Evolutionary conservation across 2,329 filamentous ascomycete species (phyloP).

Genomic region (Fusarium praegraminearum): DNA sequence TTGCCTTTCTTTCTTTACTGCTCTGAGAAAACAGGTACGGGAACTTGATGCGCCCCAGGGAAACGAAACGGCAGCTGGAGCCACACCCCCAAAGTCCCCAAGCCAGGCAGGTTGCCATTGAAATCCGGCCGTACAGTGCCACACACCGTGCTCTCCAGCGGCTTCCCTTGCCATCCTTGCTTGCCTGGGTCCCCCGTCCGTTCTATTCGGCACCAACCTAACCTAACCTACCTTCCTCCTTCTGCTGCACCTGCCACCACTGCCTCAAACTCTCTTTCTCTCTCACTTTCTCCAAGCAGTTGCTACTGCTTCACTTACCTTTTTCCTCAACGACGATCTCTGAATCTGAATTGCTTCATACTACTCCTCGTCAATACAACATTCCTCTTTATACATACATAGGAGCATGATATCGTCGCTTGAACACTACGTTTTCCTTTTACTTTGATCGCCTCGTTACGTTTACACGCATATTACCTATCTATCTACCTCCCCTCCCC

Average conservation of each 20-base stretch:
- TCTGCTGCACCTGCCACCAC: conserved; percentile 33
- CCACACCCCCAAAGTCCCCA: conserved; percentile 36
- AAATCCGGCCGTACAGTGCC: conserved; percentile 20
- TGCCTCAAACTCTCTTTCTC: conserved; percentile 44
- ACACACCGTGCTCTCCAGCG: conserved; percentile 15
- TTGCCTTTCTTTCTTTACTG: background rate
- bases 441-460: conserved; percentile 34
- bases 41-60: conserved; percentile 35
- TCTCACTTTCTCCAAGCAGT: conserved; percentile 29
- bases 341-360: conserved; percentile 50
- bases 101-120: conserved; percentile 9
- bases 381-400: conserved; percentile 21
- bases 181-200: conserved; percentile 25
- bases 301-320: background rate
- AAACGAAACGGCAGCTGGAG: conserved; percentile 41
- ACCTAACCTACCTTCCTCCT: conserved; percentile 34
- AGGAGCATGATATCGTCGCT: conserved; percentile 49
- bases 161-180: conserved; percentile 30
- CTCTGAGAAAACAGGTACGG: conserved; percentile 30
- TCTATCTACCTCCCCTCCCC: conserved; percentile 31
- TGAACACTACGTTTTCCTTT: conserved; percentile 44
- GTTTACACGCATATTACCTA: background rate
- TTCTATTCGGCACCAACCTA: conserved; percentile 38
- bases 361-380: conserved; percentile 36
- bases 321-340: conserved; percentile 46